Base-by-base conservation (phyloP, 2,329 filamentous ascomycete genomes). In the Triangularia verruculosa region DNA sequence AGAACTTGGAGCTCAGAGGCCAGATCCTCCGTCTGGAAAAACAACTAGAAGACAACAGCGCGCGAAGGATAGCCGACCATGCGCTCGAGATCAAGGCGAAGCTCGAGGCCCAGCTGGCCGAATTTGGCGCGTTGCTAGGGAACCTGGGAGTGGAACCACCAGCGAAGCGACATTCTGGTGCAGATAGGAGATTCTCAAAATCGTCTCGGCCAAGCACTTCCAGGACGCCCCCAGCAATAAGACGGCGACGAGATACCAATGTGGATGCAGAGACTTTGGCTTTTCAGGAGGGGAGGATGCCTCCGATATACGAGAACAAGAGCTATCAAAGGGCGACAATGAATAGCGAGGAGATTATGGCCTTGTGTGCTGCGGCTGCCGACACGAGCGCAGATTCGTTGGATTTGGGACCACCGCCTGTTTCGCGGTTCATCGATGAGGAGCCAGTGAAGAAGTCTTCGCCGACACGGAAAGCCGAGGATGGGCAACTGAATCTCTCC, bases 1-100 rank as follows among this genome's bases (percentile, higher is more conserved):
- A 95, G 70, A 95, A 95, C 72, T 82, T 94, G 61, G 83, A 87
- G 61, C 82, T 95, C 13, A 85, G 88, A 59, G 83, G 89, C 65
- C 86, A 90, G 65, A 86, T 93, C 54, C 75, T 93, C 59, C 85
- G 86, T 58, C 80, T 93, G 1, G 86, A 92, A 71, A 86, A 85
- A 62, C 85, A 90, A 61, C 77, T 90, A 32, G 84, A 90, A 63
- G 82, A 87, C 67, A 86, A 84, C 61, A 81, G 82, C 56, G 78
- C 83, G 54, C 82, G 83, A 54, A 79, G 85, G 59, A 84, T 88
- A 28, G 84, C 86, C 63, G 86, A 90, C 65, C 86, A 89, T 73
- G 86, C 91, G 9, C 78, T 87, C 65, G 82, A 83, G n/a, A 86
- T 93, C 70, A 92, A 89, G 73, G 81, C 82, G 54, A 85, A 88